Base-by-base conservation (phyloP, 768 basidiomycete genomes). In the Termitomyces sp. region DNA sequence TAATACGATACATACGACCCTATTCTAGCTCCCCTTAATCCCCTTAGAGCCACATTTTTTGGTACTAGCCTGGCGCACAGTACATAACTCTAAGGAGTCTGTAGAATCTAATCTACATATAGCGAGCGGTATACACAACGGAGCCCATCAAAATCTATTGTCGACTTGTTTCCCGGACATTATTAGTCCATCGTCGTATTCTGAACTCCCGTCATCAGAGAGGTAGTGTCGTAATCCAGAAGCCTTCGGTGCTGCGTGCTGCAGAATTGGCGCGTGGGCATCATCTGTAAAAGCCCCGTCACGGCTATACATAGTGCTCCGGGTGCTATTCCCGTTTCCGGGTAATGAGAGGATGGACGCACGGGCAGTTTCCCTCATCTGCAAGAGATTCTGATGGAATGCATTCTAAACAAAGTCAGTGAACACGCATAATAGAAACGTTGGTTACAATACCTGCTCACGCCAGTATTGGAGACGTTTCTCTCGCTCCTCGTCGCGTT, bases 381-480 rank as follows among this genome's bases (percentile, higher is more conserved):
- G 83, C 65, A 86, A 65, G 50, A 92, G 80, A 65, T 88, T 88
- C 71, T 88, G 85, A 60, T 88, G 87, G 78, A 90, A 87, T 9
- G 86, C 81, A 61, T 85, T 87, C 84, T 90, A 56, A 53, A 52
- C 22, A 28, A 19, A 45, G 50, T 42, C n/a, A 22, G n/a, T 19
- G 14, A 14, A 45, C 45, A 38, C 51, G 26, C 44, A n/a, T 11
- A 7, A n/a, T 17, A 24, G 15, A 9, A 15, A n/a, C 10, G n/a
- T 19, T 28, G 15, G 19, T 22, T 14, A 57, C 14, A 62, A 48
- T 59, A 84, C 87, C 78, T 92, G 91, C 73, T 94, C 92, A 61
- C 85, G 84, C 87, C 92, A 93, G 71, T 94, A 93, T 66, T 92
- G 90, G 42, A 85, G 72, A 60, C 92, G 86, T 70, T 87, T 92